These are phyloP conservation scores for Penicillium angulare DNA, from an alignment of 495 filamentous ascomycete species.

Conservation along the genomic window DNA sequence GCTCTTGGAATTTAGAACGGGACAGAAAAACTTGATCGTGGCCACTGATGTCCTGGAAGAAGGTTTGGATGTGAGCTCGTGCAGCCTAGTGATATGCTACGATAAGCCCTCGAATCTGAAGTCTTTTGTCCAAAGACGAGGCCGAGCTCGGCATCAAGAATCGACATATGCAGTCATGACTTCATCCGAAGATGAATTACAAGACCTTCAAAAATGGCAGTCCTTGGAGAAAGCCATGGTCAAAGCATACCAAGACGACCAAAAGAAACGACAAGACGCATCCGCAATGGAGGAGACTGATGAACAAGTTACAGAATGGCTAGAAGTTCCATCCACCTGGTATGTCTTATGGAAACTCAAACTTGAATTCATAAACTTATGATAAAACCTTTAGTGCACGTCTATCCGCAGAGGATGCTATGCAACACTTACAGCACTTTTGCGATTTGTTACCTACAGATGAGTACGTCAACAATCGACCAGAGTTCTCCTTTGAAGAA, in stretches of 20 bases:
- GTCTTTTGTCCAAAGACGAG: slow-evolving; percentile 85
- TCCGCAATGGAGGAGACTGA: slow-evolving; percentile 48
- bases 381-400: slow-evolving; percentile 55
- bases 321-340: slow-evolving; percentile 55
- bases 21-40: slow-evolving; percentile 73
- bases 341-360: slow-evolving; percentile 16
- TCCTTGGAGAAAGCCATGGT: slow-evolving; percentile 72
- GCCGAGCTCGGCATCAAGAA: slow-evolving; percentile 68
- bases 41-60: slow-evolving; percentile 88
- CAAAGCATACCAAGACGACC: slow-evolving; percentile 67
- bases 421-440: slow-evolving; percentile 79
- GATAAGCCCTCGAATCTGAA: slow-evolving; percentile 73
- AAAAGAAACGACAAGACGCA: slow-evolving; percentile 48
- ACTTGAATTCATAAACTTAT: background rate
- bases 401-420: slow-evolving; percentile 69
- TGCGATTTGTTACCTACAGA: slow-evolving; percentile 60
- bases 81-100: slow-evolving; percentile 85
- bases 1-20: slow-evolving; percentile 66
- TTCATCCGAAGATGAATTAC: slow-evolving; percentile 34
- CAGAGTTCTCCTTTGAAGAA: slow-evolving; percentile 46
- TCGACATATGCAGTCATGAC: slow-evolving; percentile 73
- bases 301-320: slow-evolving; percentile 41
- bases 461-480: slow-evolving; percentile 53
- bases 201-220: slow-evolving; percentile 52
- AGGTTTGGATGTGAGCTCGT: slow-evolving; percentile 84